These are phyloP conservation scores for Fusarium equiseti DNA, from an alignment of 2,329 filamentous ascomycete genomes.

Conservation along the genomic window DNA sequence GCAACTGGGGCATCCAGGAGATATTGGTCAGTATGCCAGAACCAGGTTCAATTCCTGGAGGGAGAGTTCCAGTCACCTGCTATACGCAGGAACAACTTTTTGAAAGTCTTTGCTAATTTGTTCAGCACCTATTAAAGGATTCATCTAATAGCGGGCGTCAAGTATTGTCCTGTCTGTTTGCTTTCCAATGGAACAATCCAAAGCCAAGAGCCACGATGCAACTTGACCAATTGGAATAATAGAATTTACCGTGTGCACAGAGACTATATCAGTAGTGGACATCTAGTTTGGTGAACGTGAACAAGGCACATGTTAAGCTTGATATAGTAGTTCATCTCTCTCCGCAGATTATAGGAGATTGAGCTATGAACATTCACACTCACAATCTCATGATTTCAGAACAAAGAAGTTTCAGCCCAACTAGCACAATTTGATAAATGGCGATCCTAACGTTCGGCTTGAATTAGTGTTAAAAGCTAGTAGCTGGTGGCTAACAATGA, in stretches of 20 bases:
- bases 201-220: slow-evolving; percentile 10
- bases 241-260: slow-evolving; percentile 17
- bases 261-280: slow-evolving; percentile 7
- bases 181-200: background rate
- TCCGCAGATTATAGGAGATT: background rate
- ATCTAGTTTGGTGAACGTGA: background rate
- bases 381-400: background rate
- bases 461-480: slow-evolving; percentile 3
- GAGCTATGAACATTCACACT: background rate
- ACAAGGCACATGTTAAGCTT: slow-evolving; percentile 10
- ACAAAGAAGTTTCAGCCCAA: slow-evolving; percentile 17
- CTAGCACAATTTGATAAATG: background rate
- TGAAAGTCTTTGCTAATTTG: background rate
- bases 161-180: slow-evolving; percentile 14
- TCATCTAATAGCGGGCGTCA: background rate
- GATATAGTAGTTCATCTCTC: background rate
- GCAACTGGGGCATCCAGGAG: too few relatives aligned
- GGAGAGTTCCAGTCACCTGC: background rate
- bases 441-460: slow-evolving; percentile 9
- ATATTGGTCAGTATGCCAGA: background rate
- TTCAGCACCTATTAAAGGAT: background rate
- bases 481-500: slow-evolving; percentile 5
- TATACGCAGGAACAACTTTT: background rate
- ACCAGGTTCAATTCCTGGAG: background rate
- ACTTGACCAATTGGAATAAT: slow-evolving; percentile 27